These are phyloP conservation scores for Orbilia brochopaga DNA, from an alignment of 2,329 filamentous ascomycete genomes.

Conservation along the genomic window DNA sequence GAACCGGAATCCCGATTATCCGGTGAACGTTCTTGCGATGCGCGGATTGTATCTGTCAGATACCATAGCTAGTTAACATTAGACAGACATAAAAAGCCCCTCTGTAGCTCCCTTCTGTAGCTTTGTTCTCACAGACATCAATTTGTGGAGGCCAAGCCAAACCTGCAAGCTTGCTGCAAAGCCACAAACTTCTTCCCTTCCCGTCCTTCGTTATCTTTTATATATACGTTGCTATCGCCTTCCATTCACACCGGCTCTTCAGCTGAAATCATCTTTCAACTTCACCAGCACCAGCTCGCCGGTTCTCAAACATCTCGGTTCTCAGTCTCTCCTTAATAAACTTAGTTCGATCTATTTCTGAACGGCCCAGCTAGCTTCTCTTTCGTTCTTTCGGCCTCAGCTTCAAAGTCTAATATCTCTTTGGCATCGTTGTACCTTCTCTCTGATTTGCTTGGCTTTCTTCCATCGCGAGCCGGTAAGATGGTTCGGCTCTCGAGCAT, in stretches of 20 bases:
- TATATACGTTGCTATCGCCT: slow-evolving; percentile 9
- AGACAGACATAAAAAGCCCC: slow-evolving; percentile 33
- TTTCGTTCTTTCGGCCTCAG: slow-evolving; percentile 3
- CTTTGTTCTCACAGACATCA: slow-evolving; percentile 22
- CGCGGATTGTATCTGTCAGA: slow-evolving; percentile 10
- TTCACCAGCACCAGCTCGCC: too few relatives aligned
- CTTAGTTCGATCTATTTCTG: slow-evolving; percentile 20
- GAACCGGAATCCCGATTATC: slow-evolving; percentile 31
- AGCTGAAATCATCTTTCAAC: slow-evolving; percentile 12
- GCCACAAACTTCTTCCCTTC: slow-evolving; percentile 2
- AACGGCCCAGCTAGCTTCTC: not conserved
- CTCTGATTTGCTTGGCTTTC: too few relatives aligned
- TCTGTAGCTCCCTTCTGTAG: not conserved
- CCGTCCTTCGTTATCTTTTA: not conserved
- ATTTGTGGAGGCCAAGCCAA: slow-evolving; percentile 49
- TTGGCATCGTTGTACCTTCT: not conserved
- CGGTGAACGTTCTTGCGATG: not conserved
- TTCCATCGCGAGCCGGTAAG: slow-evolving; percentile 13
- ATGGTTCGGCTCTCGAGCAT: slow-evolving; percentile 41
- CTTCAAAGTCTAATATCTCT: slow-evolving; percentile 4
- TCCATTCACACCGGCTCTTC: slow-evolving; percentile 8
- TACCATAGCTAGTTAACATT: not conserved
- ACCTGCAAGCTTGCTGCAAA: slow-evolving; percentile 36
- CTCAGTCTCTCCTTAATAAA: slow-evolving; percentile 30
- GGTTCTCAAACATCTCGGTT: too few relatives aligned